A percentile compares a stretch with the other conserved stretches of the same genome.
phyloP scores from a whole-genome alignment of 2,329 filamentous ascomycete genomes.

The Penicillium sp. region DNA sequence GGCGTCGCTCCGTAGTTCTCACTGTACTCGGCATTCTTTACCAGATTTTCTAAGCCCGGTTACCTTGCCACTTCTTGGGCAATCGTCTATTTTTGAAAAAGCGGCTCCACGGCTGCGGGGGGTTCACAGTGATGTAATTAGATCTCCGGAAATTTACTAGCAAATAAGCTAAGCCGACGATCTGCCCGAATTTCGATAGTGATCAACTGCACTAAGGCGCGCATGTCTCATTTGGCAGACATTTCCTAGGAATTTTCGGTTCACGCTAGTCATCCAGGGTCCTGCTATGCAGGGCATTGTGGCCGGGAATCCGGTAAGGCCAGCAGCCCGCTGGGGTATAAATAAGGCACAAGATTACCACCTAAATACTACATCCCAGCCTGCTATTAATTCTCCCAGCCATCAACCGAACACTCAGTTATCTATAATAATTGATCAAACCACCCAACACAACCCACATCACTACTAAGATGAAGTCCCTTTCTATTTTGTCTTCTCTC shows the following conservation, averaged over 20 bases:
- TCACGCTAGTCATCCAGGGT: neutral
- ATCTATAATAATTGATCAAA: neutral
- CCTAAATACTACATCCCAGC: neutral
- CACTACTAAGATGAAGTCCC: conserved; percentile 9
- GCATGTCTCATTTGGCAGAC: conserved; percentile 8
- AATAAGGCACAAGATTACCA: neutral
- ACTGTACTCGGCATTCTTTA: neutral
- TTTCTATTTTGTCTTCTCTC: conserved; percentile 7
- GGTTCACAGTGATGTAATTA: neutral
- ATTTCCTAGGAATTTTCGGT: neutral
- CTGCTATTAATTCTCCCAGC: neutral
- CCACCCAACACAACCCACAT: neutral
- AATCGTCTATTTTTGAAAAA: neutral
- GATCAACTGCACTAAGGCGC: conserved; percentile 7
- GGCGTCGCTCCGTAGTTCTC: neutral
- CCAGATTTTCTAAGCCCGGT: neutral
- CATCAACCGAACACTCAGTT: neutral
- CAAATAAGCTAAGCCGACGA: conserved; percentile 6
- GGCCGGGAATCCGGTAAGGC: neutral
- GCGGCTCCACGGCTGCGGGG: neutral
- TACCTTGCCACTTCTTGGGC: neutral
- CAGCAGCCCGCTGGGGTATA: neutral
- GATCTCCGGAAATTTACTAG: neutral
- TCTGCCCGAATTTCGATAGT: conserved; percentile 9
- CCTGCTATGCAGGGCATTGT: conserved; percentile 1